Percentiles rank a stretch among this genome's conserved stretches.
phyloP scores from a whole-genome alignment of 1,284 basidiomycete species.

The Porodaedalea pini region DNA sequence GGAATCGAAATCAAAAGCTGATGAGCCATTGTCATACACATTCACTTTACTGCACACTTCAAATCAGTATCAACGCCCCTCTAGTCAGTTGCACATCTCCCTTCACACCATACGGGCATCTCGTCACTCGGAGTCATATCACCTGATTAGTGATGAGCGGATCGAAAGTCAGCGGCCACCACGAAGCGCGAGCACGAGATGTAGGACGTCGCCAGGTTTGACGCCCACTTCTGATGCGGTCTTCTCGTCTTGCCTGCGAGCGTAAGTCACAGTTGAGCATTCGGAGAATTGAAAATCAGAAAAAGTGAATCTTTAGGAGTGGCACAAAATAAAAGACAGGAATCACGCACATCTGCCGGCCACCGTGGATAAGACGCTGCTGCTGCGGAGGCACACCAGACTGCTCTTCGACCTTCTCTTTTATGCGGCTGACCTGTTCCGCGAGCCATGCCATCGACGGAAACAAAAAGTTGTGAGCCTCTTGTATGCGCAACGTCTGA shows the following conservation, averaged over 20 bases:
- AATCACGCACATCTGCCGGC: constrained; percentile 86
- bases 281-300: not conserved
- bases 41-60: no score
- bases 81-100: no score
- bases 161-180: constrained; percentile 53
- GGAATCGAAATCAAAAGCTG: no score
- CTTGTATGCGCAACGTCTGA: no score
- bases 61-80: no score
- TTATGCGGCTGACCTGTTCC: constrained; percentile 85
- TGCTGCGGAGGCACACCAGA: constrained; percentile 97
- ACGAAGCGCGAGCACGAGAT: constrained; percentile 89
- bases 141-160: not conserved
- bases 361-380: constrained; percentile 92
- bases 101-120: no score
- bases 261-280: not conserved
- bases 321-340: no score
- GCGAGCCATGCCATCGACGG: not conserved
- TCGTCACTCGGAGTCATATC: no score
- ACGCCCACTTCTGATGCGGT: constrained; percentile 82
- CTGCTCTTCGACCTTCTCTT: constrained; percentile 99
- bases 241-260: constrained; percentile 75
- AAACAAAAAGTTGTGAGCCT: not conserved
- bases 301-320: no score
- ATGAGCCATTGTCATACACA: not conserved
- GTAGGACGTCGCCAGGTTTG: constrained; percentile 78